Evolutionary conservation across 2,329 filamentous ascomycete genomes (phyloP).

Genomic region (Cladophialophora psammophila): DNA sequence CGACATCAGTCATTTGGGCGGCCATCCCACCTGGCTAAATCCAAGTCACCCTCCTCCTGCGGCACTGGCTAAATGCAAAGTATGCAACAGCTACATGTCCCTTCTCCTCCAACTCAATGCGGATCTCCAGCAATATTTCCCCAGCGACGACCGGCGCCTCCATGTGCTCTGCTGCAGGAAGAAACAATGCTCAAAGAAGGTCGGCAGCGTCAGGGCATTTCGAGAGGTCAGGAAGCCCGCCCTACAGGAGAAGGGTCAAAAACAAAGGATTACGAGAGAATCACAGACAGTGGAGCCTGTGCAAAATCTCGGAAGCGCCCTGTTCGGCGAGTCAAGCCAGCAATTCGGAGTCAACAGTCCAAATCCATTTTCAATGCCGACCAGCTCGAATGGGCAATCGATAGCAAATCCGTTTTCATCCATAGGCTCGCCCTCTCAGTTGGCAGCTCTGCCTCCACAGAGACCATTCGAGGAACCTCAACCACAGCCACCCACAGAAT

Average conservation of each 20-base stretch:
- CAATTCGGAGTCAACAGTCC: slow-evolving; percentile 48
- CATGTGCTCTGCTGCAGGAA: slow-evolving; percentile 85
- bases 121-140: slow-evolving; percentile 85
- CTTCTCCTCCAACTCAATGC: slow-evolving; percentile 90
- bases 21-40: slow-evolving; percentile 84
- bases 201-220: slow-evolving; percentile 79
- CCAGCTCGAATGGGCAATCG: slow-evolving; percentile 42
- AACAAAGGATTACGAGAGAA: slow-evolving; percentile 30
- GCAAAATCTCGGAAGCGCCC: slow-evolving; percentile 61
- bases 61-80: slow-evolving; percentile 80
- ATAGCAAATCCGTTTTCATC: slow-evolving; percentile 68
- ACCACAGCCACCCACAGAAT: slow-evolving; percentile 69
- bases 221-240: slow-evolving; percentile 67
- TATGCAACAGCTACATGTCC: slow-evolving; percentile 83
- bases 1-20: slow-evolving; percentile 85
- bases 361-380: slow-evolving; percentile 62
- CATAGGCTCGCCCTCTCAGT: slow-evolving; percentile 49
- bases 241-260: slow-evolving; percentile 28
- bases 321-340: slow-evolving; percentile 63
- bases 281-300: slow-evolving; percentile 41
- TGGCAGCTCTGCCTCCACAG: slow-evolving; percentile 55
- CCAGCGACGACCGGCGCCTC: slow-evolving; percentile 83
- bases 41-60: slow-evolving; percentile 74
- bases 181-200: slow-evolving; percentile 79
- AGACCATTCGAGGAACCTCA: slow-evolving; percentile 42